phyloP scores from a whole-genome alignment of 768 basidiomycete species.

The Boletus pseudo-olivaceus region DNA sequence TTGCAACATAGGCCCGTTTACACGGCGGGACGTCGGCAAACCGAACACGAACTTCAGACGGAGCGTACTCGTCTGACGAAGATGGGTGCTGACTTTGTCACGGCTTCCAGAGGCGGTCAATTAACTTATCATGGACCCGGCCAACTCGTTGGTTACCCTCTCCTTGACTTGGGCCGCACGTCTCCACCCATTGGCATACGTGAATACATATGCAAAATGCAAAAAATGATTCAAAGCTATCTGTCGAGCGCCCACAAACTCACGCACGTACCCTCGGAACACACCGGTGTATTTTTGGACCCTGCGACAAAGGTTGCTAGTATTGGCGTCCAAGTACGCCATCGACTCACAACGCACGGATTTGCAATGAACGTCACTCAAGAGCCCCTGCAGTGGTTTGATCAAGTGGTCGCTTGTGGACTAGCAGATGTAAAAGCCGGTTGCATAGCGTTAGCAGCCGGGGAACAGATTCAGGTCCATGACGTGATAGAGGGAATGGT shows the following conservation, averaged over 20 bases:
- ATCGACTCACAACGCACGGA: constrained; percentile 91
- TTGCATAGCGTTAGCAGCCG: constrained; percentile 51
- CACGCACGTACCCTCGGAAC: constrained; percentile 56
- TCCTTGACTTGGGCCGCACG: constrained; percentile 83
- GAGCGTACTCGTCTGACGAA: constrained; percentile 64
- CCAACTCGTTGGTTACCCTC: constrained; percentile 93
- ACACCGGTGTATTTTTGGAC: constrained; percentile 89
- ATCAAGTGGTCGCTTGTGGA: constrained; percentile 87
- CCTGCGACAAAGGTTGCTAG: constrained; percentile 84
- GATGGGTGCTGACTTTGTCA: constrained; percentile 85
- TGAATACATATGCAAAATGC: constrained; percentile 83
- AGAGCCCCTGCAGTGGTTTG: constrained; percentile 84
- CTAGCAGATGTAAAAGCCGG: constrained; percentile 78
- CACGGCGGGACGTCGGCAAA: constrained; percentile 89
- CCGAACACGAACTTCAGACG: constrained; percentile 49
- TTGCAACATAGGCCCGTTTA: constrained; percentile 93
- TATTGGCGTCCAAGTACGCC: constrained; percentile 94
- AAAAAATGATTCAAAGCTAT: constrained; percentile 64
- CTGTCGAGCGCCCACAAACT: constrained; percentile 60
- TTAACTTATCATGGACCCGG: constrained; percentile 98
- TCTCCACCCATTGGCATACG: constrained; percentile 68
- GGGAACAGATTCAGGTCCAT: constrained; percentile 38
- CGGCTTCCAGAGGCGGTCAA: constrained; percentile 84
- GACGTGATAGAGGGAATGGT: constrained; percentile 53
- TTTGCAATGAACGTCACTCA: constrained; percentile 88